Conservation (phyloP, 805 yeast species). For the Scheffersomyces stipitis region DNA sequence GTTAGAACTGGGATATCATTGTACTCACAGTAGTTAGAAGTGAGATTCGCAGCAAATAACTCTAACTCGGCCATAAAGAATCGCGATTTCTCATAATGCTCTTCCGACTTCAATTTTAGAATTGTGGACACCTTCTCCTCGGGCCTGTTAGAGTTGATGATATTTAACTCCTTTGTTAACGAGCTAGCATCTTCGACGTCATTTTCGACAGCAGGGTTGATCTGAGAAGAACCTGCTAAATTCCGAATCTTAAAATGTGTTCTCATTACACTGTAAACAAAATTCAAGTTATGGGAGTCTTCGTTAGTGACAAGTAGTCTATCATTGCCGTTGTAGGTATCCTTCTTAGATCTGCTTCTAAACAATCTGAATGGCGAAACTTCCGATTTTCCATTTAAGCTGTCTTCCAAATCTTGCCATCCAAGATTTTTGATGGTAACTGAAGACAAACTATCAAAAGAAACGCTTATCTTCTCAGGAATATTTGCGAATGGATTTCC, state of each 20-base stretch:
- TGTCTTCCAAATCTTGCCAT: constrained; percentile 23
- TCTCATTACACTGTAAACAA: constrained; percentile 30
- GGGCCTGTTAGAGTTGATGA: constrained; percentile 1
- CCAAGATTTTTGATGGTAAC: constrained; percentile 23
- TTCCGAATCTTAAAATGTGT: constrained; percentile 33
- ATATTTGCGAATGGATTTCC: constrained; percentile 29
- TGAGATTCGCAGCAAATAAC: constrained; percentile 23
- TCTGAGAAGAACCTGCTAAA: constrained; percentile 25
- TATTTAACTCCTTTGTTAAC: constrained; percentile 12
- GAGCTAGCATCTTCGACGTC: constrained; percentile 13
- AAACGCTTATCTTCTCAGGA: constrained; percentile 19
- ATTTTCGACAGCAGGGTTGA: constrained; percentile 6
- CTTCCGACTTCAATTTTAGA: constrained; percentile 2
- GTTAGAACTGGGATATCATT: constrained; percentile 17
- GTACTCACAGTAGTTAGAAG: constrained; percentile 20
- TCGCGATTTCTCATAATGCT: constrained; percentile 8
- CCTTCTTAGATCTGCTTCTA: constrained; percentile 2
- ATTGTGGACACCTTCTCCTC: constrained; percentile 8
- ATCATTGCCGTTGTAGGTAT: constrained; percentile 1
- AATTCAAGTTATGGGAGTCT: constrained; percentile 32
- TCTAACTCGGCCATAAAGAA: constrained; percentile 29
- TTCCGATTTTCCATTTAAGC: constrained; percentile 25
- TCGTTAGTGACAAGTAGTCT: constrained; percentile 11
- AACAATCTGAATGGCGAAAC: constrained; percentile 22
- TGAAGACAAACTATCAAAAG: constrained; percentile 27